phyloP scores from a whole-genome alignment of 805 yeast genomes.

The Candida silvicultrix region DNA sequence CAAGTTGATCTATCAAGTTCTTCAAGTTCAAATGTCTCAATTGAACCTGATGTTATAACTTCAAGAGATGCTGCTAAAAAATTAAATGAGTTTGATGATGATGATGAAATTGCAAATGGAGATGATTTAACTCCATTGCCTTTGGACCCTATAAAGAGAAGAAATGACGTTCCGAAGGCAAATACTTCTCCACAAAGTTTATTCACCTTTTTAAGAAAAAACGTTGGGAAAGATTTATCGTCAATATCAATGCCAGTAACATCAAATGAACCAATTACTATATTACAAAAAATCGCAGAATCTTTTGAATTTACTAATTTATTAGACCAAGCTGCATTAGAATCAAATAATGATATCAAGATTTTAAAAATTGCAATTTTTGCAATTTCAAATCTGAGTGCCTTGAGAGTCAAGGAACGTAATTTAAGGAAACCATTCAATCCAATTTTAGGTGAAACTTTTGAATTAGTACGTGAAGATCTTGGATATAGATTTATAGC shows the following conservation, averaged over 20 bases:
- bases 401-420: constrained; percentile 68
- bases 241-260: constrained; percentile 91
- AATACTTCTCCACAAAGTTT: constrained; percentile 75
- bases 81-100: too few relatives aligned
- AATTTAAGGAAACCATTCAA: constrained; percentile 87
- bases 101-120: constrained; percentile 2
- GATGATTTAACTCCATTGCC: constrained; percentile 67
- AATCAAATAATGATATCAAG: constrained; percentile 45
- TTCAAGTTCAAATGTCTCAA: not conserved
- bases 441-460: constrained; percentile 92
- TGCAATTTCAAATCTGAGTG: constrained; percentile 69
- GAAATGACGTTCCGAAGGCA: constrained; percentile 53
- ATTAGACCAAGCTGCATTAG: constrained; percentile 50
- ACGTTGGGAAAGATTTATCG: constrained; percentile 86
- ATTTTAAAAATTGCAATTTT: constrained; percentile 70
- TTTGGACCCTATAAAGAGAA: constrained; percentile 38
- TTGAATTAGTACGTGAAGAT: constrained; percentile 82
- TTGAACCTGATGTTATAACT: constrained; percentile 17
- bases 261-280: constrained; percentile 84
- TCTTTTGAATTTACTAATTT: constrained; percentile 68
- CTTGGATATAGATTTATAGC: constrained; percentile 64
- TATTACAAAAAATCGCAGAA: constrained; percentile 77
- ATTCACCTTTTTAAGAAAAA: constrained; percentile 73
- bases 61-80: constrained; percentile 9
- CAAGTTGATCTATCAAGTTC: constrained; percentile 14